A percentile compares a stretch with the other conserved stretches of the same genome.
phyloP scores from a whole-genome alignment of 1,284 basidiomycete genomes.

The Agroathelia rolfsii region DNA sequence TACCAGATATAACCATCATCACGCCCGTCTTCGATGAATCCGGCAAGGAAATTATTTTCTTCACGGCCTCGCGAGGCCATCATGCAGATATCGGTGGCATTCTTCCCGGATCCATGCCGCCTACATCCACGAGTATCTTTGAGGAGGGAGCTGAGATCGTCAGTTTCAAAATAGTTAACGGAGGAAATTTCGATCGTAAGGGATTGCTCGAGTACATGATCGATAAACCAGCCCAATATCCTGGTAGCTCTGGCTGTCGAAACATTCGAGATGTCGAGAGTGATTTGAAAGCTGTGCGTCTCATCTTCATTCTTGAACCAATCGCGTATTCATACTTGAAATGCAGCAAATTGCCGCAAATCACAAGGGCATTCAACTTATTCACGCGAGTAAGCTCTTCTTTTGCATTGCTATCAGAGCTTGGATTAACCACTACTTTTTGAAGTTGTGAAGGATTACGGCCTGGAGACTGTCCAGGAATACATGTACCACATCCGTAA shows the following conservation, averaged over 20 bases:
- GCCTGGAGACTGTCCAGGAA: slow-evolving; percentile 78
- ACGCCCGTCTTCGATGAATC: slow-evolving; percentile 74
- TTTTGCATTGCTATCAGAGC: slow-evolving; percentile 16
- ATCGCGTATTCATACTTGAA: too few species aligned
- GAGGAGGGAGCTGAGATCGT: slow-evolving; percentile 92
- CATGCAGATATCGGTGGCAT: slow-evolving; percentile 73
- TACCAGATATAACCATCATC: slow-evolving; percentile 85
- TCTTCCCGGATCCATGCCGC: slow-evolving; percentile 89
- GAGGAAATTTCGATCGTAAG: slow-evolving; percentile 72
- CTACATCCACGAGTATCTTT: slow-evolving; percentile 81
- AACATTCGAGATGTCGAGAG: slow-evolving; percentile 86
- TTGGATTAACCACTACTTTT: too few species aligned
- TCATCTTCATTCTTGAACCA: neutral
- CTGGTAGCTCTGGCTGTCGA: slow-evolving; percentile 74
- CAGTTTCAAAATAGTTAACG: slow-evolving; percentile 87
- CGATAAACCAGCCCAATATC: slow-evolving; percentile 79
- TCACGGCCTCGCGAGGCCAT: slow-evolving; percentile 83
- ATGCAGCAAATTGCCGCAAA: slow-evolving; percentile 95
- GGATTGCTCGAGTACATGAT: slow-evolving; percentile 75
- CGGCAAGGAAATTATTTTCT: slow-evolving; percentile 76
- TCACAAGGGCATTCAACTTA: slow-evolving; percentile 82
- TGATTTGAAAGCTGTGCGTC: slow-evolving; percentile 78
- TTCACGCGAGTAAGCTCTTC: slow-evolving; percentile 51
- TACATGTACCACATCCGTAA: slow-evolving; percentile 88
- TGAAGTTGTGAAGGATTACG: slow-evolving; percentile 79